Percentiles rank a stretch among this genome's conserved stretches.
These are phyloP conservation scores for Monoraphidium neglectum DNA, from an alignment of 139 green algal species.

Conservation along the genomic window DNA sequence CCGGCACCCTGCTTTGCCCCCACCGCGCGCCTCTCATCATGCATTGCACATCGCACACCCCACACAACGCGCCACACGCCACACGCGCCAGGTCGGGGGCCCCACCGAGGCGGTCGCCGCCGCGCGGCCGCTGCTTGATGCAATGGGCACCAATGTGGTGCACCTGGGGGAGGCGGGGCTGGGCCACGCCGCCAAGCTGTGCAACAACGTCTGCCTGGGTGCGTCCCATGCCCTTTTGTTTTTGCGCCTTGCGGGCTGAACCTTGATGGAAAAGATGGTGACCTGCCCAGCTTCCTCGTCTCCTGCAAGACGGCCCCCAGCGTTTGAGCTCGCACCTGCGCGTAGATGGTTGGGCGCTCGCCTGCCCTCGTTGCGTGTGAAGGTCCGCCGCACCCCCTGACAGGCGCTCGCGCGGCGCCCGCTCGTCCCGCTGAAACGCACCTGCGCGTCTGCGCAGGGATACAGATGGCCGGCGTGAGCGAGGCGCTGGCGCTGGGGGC, in stretches of 20 bases:
- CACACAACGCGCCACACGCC: no score
- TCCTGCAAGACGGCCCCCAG: no score
- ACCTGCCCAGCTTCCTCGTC: no score
- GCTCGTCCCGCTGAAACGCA: background rate
- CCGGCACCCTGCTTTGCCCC: no score
- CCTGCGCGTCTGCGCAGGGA: background rate
- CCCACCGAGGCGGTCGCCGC: conserved; percentile 15
- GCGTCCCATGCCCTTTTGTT: background rate
- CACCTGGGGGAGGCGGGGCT: conserved; percentile 24
- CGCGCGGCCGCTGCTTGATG: conserved; percentile 21
- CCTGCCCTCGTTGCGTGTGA: no score
- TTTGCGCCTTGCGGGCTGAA: background rate
- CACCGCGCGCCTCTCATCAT: no score
- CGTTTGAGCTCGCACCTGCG: no score
- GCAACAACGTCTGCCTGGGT: conserved; percentile 40
- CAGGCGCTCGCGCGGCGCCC: no score
- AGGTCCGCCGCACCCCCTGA: no score
- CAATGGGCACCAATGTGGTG: conserved; percentile 34
- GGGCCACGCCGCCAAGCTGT: conserved; percentile 45
- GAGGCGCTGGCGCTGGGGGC: conserved; percentile 41
- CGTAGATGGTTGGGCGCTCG: no score
- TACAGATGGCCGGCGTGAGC: conserved; percentile 33
- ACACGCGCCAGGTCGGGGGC: conserved; percentile 37
- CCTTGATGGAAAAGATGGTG: no score
- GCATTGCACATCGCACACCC: no score